These are phyloP conservation scores for Cucumis sativus DNA, from an alignment of 306 rosid species.

Conservation along the genomic window DNA sequence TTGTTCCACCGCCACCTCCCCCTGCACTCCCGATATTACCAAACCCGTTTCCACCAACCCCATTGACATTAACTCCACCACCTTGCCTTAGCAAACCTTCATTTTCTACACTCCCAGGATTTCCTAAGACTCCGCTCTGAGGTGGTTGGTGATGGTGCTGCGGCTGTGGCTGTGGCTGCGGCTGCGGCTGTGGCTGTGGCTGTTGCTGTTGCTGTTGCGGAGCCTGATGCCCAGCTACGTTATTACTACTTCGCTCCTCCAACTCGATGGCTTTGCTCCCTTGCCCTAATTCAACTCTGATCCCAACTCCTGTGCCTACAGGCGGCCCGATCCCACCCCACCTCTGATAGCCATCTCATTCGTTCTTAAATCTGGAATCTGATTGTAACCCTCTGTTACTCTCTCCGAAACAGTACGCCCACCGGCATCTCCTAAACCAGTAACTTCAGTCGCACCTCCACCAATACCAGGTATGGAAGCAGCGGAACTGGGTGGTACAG, in stretches of 20 bases:
- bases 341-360: conserved; percentile 33
- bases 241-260: conserved; percentile 45
- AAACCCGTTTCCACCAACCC: conserved; percentile 23
- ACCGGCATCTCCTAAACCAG: conserved; percentile 5
- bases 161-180: neutral
- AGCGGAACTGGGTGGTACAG: conserved; percentile 5
- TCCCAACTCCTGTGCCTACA: conserved; percentile 40
- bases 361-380: conserved; percentile 59
- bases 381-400: conserved; percentile 28
- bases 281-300: conserved; percentile 76
- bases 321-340: conserved; percentile 23
- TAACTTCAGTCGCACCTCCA: conserved; percentile 22
- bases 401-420: conserved; percentile 35
- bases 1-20: conserved; percentile 44
- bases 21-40: conserved; percentile 13
- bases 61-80: conserved; percentile 26
- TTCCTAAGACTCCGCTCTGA: conserved; percentile 26
- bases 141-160: conserved; percentile 17
- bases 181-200: neutral
- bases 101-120: conserved; percentile 32
- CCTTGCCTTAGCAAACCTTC: conserved; percentile 55
- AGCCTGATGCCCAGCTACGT: conserved; percentile 31
- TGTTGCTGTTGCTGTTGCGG: conserved; percentile 40
- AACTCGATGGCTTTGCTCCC: conserved; percentile 38
- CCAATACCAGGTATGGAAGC: conserved; percentile 43